Conservation (phyloP, 2,329 filamentous ascomycete genomes). For the Elsinoe perseae region DNA sequence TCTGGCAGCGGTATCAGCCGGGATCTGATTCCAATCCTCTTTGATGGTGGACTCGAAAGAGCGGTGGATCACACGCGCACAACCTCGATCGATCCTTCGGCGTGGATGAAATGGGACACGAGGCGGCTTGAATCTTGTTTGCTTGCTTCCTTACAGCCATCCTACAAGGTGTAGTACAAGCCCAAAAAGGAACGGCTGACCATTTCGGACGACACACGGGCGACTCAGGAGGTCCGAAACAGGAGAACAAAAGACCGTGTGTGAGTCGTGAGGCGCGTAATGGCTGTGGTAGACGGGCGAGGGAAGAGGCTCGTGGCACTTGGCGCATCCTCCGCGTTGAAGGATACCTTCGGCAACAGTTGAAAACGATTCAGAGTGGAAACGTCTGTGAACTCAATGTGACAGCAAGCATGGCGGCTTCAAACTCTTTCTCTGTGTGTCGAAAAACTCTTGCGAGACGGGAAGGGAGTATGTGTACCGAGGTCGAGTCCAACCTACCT, state of each 20-base stretch:
- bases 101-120: not conserved
- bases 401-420: not conserved
- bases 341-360: not conserved
- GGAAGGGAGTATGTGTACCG: not conserved
- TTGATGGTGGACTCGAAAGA: not conserved
- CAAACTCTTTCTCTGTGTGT: not conserved
- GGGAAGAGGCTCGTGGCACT: conserved; percentile 5
- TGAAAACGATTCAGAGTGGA: conserved; percentile 11
- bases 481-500: conserved; percentile 11
- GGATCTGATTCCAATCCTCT: not conserved
- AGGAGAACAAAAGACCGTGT: conserved; percentile 4
- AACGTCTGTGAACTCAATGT: conserved; percentile 7
- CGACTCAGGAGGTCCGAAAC: conserved; percentile 13
- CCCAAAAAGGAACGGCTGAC: conserved; percentile 5
- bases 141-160: not conserved
- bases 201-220: not conserved
- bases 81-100: not conserved
- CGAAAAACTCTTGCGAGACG: not conserved
- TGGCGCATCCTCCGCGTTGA: conserved; percentile 1
- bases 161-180: not conserved
- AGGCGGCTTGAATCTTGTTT: conserved; percentile 5
- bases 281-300: not conserved
- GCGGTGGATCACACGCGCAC: not conserved
- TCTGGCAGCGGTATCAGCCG: not conserved
- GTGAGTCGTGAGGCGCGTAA: not conserved